Percentiles rank a stretch among this genome's conserved stretches.
Evolutionary conservation across 768 basidiomycete genomes (phyloP).

Genomic region (Agaricus subrufescens): DNA sequence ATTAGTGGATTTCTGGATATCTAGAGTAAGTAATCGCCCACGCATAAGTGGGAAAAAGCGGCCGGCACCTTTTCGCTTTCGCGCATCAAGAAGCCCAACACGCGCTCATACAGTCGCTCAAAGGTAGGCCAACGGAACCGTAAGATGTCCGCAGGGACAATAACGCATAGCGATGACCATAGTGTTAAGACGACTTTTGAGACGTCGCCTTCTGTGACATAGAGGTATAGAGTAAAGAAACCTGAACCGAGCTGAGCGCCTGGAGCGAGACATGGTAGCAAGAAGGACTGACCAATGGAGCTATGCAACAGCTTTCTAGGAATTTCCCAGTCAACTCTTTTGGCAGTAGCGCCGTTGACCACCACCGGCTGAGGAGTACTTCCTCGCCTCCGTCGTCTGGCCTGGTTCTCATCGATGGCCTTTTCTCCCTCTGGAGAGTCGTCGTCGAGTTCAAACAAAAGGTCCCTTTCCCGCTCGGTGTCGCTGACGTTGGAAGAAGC

Average conservation of each 20-base stretch:
- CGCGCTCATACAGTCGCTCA: slow-evolving; percentile 64
- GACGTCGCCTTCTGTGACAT: slow-evolving; percentile 52
- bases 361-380: too few species aligned
- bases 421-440: too few species aligned
- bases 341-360: slow-evolving; percentile 10
- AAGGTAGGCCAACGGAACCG: slow-evolving; percentile 64
- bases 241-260: slow-evolving; percentile 21
- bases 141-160: slow-evolving; percentile 71
- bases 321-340: slow-evolving; percentile 80
- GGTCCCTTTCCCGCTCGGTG: slow-evolving; percentile 2
- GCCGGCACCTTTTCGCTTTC: slow-evolving; percentile 71
- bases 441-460: too few species aligned
- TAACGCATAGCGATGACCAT: slow-evolving; percentile 58
- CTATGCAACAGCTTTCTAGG: slow-evolving; percentile 86
- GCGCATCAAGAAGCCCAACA: slow-evolving; percentile 82
- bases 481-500: slow-evolving; percentile 15
- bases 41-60: not conserved
- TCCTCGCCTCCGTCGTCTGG: too few species aligned
- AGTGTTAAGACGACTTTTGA: slow-evolving; percentile 59
- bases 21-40: not conserved
- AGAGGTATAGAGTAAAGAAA: slow-evolving; percentile 39
- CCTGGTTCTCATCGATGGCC: too few species aligned
- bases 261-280: not conserved
- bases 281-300: slow-evolving; percentile 66
- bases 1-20: slow-evolving; percentile 58